These are phyloP conservation scores for Candida golubevii DNA, from an alignment of 805 yeast genomes.

Conservation along the genomic window DNA sequence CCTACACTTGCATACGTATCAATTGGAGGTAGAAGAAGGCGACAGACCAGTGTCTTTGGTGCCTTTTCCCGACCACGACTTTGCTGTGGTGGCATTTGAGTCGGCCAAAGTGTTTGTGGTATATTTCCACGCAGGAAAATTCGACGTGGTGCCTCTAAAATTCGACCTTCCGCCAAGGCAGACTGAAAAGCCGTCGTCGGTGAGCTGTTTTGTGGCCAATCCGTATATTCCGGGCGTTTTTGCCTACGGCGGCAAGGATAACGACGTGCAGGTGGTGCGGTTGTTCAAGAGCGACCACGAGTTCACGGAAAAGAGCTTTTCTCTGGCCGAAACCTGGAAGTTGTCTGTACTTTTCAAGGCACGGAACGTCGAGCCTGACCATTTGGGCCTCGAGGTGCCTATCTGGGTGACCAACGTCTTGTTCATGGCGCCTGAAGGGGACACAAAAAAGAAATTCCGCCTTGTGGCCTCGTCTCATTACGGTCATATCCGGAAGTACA, in stretches of 20 bases:
- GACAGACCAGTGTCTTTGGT: slow-evolving; percentile 33
- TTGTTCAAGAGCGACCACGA: slow-evolving; percentile 25
- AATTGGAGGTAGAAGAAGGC: slow-evolving; percentile 20
- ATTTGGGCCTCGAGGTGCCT: slow-evolving; percentile 75
- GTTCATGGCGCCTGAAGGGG: slow-evolving; percentile 34
- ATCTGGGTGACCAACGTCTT: slow-evolving; percentile 66
- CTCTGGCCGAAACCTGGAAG: slow-evolving; percentile 6
- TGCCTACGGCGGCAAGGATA: slow-evolving; percentile 86
- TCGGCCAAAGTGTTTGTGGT: slow-evolving; percentile 42
- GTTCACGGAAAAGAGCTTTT: slow-evolving; percentile 13
- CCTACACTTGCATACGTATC: slow-evolving; percentile 29
- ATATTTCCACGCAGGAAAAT: slow-evolving; percentile 25
- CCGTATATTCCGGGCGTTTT: slow-evolving; percentile 48
- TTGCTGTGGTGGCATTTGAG: slow-evolving; percentile 43
- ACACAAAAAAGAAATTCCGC: slow-evolving; percentile 37
- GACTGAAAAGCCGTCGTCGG: slow-evolving; percentile 23
- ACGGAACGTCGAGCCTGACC: slow-evolving; percentile 78
- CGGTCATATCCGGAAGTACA: slow-evolving; percentile 75
- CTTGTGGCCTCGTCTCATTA: slow-evolving; percentile 65
- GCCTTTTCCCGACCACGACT: slow-evolving; percentile 24
- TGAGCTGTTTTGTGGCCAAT: slow-evolving; percentile 46
- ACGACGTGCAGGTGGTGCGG: slow-evolving; percentile 53
- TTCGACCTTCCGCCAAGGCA: slow-evolving; percentile 16
- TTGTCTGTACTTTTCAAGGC: slow-evolving; percentile 53
- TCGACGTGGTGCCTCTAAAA: slow-evolving; percentile 28